Evolutionary conservation across 78 protist genomes (phyloP).

Genomic region (Diacronema lutheri): DNA sequence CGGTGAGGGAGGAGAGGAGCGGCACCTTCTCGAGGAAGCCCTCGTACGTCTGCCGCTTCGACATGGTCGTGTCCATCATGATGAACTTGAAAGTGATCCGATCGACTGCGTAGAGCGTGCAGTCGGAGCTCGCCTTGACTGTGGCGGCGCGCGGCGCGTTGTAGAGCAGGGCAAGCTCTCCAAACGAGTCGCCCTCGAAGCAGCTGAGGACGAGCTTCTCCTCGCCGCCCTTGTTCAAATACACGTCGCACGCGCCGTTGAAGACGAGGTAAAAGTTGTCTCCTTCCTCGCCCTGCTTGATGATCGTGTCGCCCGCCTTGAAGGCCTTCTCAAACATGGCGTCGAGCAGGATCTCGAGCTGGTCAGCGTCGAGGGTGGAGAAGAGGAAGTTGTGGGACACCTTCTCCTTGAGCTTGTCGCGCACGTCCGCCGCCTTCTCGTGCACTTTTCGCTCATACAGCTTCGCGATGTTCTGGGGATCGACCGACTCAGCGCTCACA

Average conservation of each 20-base stretch:
- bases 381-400: no score
- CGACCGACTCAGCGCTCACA: no score
- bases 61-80: slow-evolving; percentile 31
- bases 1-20: background rate
- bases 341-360: background rate
- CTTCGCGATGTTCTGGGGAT: no score
- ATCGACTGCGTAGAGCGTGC: background rate
- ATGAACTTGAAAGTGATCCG: slow-evolving; percentile 9
- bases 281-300: slow-evolving; percentile 29
- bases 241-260: background rate
- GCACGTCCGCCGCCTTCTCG: no score
- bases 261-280: slow-evolving; percentile 33
- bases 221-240: background rate
- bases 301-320: background rate
- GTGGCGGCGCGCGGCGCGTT: slow-evolving; percentile 54
- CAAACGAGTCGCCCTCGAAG: slow-evolving; percentile 18
- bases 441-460: no score
- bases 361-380: no score
- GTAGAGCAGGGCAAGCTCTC: slow-evolving; percentile 48
- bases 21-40: slow-evolving; percentile 21
- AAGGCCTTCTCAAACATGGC: background rate
- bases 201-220: background rate
- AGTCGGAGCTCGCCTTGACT: background rate
- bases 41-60: background rate
- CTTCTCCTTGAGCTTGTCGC: no score